Conservation (phyloP, 495 filamentous ascomycete genomes). For the Talaromyces liani region DNA sequence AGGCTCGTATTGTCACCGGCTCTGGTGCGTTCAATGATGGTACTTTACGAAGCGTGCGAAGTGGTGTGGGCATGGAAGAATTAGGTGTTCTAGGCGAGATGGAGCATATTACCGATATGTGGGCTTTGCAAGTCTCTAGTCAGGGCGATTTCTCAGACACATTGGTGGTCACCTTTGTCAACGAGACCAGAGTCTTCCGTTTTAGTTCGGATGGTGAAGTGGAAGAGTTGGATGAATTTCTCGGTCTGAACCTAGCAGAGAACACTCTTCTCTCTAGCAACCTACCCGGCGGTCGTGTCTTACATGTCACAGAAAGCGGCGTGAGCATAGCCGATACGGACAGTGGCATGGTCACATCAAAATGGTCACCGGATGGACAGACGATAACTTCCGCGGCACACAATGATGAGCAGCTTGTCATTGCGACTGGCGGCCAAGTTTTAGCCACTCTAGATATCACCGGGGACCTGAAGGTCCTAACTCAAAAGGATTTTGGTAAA, state of each 20-base stretch:
- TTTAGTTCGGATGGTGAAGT: constrained; percentile 72
- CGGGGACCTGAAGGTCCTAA: constrained; percentile 46
- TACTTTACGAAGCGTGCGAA: constrained; percentile 78
- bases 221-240: constrained; percentile 72
- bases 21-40: constrained; percentile 85
- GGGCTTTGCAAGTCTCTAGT: constrained; percentile 48
- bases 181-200: constrained; percentile 74
- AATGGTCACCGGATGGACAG: constrained; percentile 56
- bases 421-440: constrained; percentile 63
- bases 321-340: constrained; percentile 61
- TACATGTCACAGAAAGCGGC: constrained; percentile 69
- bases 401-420: constrained; percentile 57
- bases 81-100: constrained; percentile 76
- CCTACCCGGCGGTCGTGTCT: constrained; percentile 50
- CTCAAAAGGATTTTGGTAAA: constrained; percentile 50
- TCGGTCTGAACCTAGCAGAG: constrained; percentile 59
- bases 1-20: constrained; percentile 87
- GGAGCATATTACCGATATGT: constrained; percentile 64
- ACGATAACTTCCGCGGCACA: constrained; percentile 73
- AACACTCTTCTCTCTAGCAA: constrained; percentile 67
- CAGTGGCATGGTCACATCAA: constrained; percentile 55
- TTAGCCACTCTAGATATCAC: constrained; percentile 60
- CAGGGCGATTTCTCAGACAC: constrained; percentile 50
- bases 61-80: constrained; percentile 90
- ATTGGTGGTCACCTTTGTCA: constrained; percentile 71